phyloP scores from a whole-genome alignment of 2,329 filamentous ascomycete species.

The Colletotrichum sp. region DNA sequence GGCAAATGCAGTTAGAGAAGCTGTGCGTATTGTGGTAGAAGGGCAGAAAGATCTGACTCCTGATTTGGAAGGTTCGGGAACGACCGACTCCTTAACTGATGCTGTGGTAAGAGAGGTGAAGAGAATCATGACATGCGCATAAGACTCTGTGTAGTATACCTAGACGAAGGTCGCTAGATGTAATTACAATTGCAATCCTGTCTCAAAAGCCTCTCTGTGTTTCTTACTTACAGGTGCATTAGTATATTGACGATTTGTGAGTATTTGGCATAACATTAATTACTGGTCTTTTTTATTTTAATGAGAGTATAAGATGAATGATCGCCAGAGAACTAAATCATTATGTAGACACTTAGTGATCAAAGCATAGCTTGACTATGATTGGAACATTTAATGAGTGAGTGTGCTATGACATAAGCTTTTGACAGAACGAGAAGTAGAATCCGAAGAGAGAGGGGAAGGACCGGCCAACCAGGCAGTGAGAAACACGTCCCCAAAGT shows the following conservation, averaged over 20 bases:
- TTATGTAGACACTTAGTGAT: no score
- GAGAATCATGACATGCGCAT: background rate
- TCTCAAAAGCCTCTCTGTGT: no score
- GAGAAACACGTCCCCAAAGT: no score
- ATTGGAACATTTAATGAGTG: no score
- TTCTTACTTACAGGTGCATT: no score
- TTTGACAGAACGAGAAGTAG: background rate
- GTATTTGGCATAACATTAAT: no score
- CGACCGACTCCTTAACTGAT: background rate
- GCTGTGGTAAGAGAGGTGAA: background rate
- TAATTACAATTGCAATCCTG: no score
- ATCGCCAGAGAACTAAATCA: no score
- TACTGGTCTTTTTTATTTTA: rapidly evolving
- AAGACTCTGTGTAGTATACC: rapidly evolving
- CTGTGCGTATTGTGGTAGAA: background rate
- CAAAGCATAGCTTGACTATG: no score
- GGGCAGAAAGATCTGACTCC: background rate
- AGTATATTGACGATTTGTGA: no score
- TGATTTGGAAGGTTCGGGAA: background rate
- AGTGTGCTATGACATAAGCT: no score
- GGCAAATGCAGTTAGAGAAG: background rate
- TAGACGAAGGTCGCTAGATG: background rate
- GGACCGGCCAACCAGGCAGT: background rate
- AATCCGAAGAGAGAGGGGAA: background rate
- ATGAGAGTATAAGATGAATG: no score